phyloP scores from a whole-genome alignment of 1,284 basidiomycete genomes.

The Ceratobasidium sp. region DNA sequence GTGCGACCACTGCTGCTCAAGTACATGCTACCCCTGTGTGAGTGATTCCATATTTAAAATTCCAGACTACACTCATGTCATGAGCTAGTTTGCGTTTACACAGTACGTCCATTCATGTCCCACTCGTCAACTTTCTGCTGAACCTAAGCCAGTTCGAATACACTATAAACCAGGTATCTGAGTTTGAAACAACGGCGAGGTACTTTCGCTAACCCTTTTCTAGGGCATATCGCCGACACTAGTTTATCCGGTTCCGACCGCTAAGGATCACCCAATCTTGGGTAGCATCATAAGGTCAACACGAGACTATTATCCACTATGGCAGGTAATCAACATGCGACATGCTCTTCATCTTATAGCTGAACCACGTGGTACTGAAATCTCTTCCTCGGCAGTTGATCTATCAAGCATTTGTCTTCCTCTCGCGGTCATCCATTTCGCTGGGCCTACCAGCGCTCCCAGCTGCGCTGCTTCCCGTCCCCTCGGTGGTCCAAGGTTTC shows the following conservation, averaged over 20 bases:
- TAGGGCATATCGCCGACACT: slow-evolving; percentile 92
- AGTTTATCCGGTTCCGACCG: slow-evolving; percentile 85
- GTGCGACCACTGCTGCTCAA: slow-evolving; percentile 77
- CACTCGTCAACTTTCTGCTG: slow-evolving; percentile 39
- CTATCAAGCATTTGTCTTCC: slow-evolving; percentile 94
- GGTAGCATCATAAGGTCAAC: slow-evolving; percentile 85
- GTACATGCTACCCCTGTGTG: slow-evolving; percentile 87
- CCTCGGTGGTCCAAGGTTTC: slow-evolving; percentile 75
- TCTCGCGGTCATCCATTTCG: slow-evolving; percentile 93
- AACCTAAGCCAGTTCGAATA: slow-evolving; percentile 81
- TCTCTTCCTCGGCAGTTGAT: slow-evolving; percentile 66
- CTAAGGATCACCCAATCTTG: slow-evolving; percentile 70
- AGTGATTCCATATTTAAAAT: slow-evolving; percentile 55
- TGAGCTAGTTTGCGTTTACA: slow-evolving; percentile 76
- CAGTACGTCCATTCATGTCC: slow-evolving; percentile 62
- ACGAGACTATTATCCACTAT: slow-evolving; percentile 95
- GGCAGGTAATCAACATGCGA: slow-evolving; percentile 71
- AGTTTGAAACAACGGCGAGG: not conserved
- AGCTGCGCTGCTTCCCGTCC: slow-evolving; percentile 73
- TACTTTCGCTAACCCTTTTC: slow-evolving; percentile 19
- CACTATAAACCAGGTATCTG: slow-evolving; percentile 85
- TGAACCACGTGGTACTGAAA: slow-evolving; percentile 53
- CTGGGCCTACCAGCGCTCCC: slow-evolving; percentile 89
- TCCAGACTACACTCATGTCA: not conserved
- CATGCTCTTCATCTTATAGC: not conserved